Evolutionary conservation across 2,329 filamentous ascomycete genomes (phyloP), one percentile per base, ranked within the genome.

Genomic region (Fusarium nodosum): DNA sequence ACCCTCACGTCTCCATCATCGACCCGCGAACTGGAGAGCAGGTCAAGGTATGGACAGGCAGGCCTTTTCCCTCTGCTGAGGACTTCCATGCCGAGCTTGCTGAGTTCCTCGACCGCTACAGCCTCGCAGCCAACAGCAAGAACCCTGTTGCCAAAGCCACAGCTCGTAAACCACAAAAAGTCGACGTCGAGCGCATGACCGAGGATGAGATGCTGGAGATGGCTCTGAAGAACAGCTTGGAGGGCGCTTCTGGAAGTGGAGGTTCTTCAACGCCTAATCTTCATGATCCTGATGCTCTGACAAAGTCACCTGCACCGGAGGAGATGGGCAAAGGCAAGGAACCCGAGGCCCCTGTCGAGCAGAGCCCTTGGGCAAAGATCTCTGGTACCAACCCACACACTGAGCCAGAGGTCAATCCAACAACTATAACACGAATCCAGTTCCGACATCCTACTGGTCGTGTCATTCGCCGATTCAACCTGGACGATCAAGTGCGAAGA

Each of bases 201-300:
- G 96, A 99, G 77, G 94, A 98, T 51, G 94, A 99, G 81, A 97
- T 97, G 94, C 83, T 99, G 72, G 92, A 97, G 79, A 90, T 97
- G 87, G 96, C 96, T 0, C 80, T 99, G 76, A 90, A 94, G 78
- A 96, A 97, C 81, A 97, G 94, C 76, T 82, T 98, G 46, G 90
- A 89, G 16, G 87, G 85, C 3, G 77, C 72, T 26, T 72, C 70
- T 18, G 71, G 70, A 42, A 77, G 77, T 74, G 66, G 77, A 74
- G 74, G 77, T 12, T 77, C 78, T 16, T 79, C 80, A 22, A 80
- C 76, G 60, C 75, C 87, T 0, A 90, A 88, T 72, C 83, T 91
- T 10, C 86, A 90, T 61, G 95, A 98, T 72, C 95, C 95, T 0
- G 96, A 99, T 79, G 90, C 93, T 34, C 84, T 97, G 52, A 98